phyloP scores from a whole-genome alignment of 148 eudicot genomes.

The Hydrangea macrophylla region DNA sequence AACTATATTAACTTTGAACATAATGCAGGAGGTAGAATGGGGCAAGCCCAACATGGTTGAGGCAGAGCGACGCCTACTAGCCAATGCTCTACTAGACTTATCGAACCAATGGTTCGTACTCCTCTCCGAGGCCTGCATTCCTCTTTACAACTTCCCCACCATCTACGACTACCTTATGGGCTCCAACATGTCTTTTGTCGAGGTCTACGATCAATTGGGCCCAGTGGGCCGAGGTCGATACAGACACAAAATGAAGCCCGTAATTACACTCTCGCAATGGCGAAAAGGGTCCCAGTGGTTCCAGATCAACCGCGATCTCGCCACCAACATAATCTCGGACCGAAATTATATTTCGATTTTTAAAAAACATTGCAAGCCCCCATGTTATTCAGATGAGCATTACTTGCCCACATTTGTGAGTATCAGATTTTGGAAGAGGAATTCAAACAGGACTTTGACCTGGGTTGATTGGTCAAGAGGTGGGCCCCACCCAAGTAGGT shows the following conservation, averaged over 20 bases:
- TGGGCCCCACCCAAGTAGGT: conserved; percentile 62
- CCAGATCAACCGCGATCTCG: conserved; percentile 55
- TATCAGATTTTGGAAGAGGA: conserved; percentile 33
- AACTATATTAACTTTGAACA: neutral
- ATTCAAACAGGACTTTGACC: conserved; percentile 62
- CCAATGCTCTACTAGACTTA: conserved; percentile 62
- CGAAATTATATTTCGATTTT: conserved; percentile 36
- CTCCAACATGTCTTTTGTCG: conserved; percentile 44
- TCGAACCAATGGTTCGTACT: conserved; percentile 69
- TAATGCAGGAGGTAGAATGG: conserved; percentile 62
- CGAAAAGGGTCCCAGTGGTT: conserved; percentile 85
- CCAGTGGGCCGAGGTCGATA: conserved; percentile 68
- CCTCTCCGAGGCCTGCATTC: conserved; percentile 79
- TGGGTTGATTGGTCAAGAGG: conserved; percentile 73
- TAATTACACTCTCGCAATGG: conserved; percentile 48
- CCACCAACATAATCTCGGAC: conserved; percentile 51
- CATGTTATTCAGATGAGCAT: conserved; percentile 79
- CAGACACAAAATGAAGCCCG: conserved; percentile 46
- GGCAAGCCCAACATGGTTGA: conserved; percentile 77
- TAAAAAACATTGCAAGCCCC: conserved; percentile 37
- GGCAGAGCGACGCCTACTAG: conserved; percentile 76
- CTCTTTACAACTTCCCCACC: conserved; percentile 71
- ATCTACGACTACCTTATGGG: conserved; percentile 51
- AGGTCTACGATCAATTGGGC: conserved; percentile 41
- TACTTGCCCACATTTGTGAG: conserved; percentile 64